Percentiles rank a stretch among this genome's conserved stretches.
Conservation (phyloP, 495 filamentous ascomycete species). For the Chaetomium fimeti region DNA sequence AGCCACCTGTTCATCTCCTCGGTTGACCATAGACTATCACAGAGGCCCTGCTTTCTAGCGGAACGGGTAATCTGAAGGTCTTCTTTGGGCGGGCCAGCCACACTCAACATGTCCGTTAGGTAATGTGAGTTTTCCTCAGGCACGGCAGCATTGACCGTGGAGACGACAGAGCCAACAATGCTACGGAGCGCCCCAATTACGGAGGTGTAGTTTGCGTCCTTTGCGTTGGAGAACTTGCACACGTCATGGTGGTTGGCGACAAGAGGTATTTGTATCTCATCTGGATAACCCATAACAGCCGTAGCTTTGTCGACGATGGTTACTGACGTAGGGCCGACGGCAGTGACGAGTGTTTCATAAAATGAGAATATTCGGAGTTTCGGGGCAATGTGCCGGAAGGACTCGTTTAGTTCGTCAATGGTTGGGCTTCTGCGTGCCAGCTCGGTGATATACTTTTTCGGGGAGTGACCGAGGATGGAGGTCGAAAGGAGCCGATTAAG, state of each 20-base stretch:
- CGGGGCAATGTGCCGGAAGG: conserved; percentile 42
- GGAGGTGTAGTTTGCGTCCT: conserved; percentile 43
- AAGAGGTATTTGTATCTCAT: conserved; percentile 38
- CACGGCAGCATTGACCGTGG: neutral
- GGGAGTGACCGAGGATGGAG: conserved; percentile 21
- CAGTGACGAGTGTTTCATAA: conserved; percentile 39
- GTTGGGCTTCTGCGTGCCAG: conserved; percentile 34
- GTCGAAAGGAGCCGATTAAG: conserved; percentile 20
- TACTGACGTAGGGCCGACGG: conserved; percentile 21
- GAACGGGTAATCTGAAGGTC: conserved; percentile 27
- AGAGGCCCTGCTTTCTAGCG: conserved; percentile 19
- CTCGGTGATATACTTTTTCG: conserved; percentile 44
- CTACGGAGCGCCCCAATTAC: conserved; percentile 29
- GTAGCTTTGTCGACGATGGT: conserved; percentile 44
- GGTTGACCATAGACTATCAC: conserved; percentile 20
- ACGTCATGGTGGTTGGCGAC: conserved; percentile 48
- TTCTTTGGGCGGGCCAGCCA: conserved; percentile 12
- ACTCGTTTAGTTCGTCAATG: conserved; percentile 45
- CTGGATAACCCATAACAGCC: conserved; percentile 42
- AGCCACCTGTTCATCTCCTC: conserved; percentile 25
- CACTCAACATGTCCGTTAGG: neutral
- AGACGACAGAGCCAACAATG: neutral
- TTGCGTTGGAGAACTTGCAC: conserved; percentile 43
- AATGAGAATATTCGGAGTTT: conserved; percentile 42
- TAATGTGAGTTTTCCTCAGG: neutral